Conservation (phyloP, 2,329 filamentous ascomycete species). For the Diaporthe nobilis region DNA sequence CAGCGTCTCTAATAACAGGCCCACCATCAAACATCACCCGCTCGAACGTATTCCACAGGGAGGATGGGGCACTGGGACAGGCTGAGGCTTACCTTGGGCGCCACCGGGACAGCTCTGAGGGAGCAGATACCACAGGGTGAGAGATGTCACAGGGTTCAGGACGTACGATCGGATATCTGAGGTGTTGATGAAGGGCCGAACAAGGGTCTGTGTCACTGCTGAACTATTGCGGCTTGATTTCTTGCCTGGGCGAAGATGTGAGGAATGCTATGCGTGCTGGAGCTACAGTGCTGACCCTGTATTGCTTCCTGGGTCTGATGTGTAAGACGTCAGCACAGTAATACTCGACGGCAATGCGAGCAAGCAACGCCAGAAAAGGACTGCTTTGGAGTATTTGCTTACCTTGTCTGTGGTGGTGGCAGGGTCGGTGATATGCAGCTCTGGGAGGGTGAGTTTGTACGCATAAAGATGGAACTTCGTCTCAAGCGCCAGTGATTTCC, state of each 20-base stretch:
- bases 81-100: constrained; percentile 17
- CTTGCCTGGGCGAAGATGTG: not conserved
- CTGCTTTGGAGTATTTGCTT: not conserved
- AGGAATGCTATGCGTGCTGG: not conserved
- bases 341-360: not conserved
- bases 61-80: not conserved
- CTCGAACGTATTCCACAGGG: not conserved
- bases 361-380: not conserved
- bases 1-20: not conserved
- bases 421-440: not conserved
- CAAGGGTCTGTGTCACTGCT: constrained; percentile 2
- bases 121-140: not conserved
- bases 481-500: not conserved
- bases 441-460: not conserved
- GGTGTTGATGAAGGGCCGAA: not conserved
- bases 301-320: not conserved
- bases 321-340: not conserved
- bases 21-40: not conserved
- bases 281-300: not conserved
- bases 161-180: not conserved
- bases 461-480: not conserved
- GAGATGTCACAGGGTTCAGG: not conserved
- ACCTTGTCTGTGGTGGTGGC: not conserved
- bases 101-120: not conserved
- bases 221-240: not conserved